Base-by-base conservation (phyloP, 192 early-diverging fungal species). In the Jimgerdemannia lactiflua region DNA sequence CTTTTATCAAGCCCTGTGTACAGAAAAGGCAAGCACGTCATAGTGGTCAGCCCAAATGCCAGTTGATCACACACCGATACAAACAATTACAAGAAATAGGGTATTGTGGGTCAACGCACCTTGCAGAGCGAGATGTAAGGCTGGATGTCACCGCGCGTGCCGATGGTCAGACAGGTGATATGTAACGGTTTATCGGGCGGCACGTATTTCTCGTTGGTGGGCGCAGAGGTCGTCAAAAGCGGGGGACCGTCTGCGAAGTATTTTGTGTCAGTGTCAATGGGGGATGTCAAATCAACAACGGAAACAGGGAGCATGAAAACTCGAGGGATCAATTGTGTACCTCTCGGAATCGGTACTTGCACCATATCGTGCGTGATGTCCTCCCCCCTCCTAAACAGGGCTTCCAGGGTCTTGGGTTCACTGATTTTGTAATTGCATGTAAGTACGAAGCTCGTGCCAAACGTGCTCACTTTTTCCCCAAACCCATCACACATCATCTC, bases 141-240 rank as follows among this genome's bases (percentile, higher is more conserved):
- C 68, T 94, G 92, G 8, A 94, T 91, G 81, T 94, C 92, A 3
- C 92, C 92, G 67, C 92, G 86, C 41, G 90, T 89, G 39, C 92
- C 92, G 75, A 94, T 91, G 3, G 92, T 94, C 43, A 92, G 69
- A 64, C 84, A 89, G 3, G 92, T 92, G 54, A 93, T 85, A 40
- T 87, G 91, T 68, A 91, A 74, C 11, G 88, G 77, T 18, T 78
- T 76, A 6, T 83, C 79, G 6, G 83, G 80, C 18, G 79, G 65
- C 39, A 79, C 74, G 64, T 82, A 80, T 10, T 76, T 63, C 64
- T 81, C 81, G 10, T 65, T 18, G 14, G 74, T 72, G 3, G 77
- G 71, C 3, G 81, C 75, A 63, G 67, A 44, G 17, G 68, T 72
- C 18, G 14, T 43, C 63, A 76, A 41, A 6, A 75, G 66, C 44